Base-by-base conservation (phyloP, 768 basidiomycete genomes). In the Tubosaeta brunneosetosa region DNA sequence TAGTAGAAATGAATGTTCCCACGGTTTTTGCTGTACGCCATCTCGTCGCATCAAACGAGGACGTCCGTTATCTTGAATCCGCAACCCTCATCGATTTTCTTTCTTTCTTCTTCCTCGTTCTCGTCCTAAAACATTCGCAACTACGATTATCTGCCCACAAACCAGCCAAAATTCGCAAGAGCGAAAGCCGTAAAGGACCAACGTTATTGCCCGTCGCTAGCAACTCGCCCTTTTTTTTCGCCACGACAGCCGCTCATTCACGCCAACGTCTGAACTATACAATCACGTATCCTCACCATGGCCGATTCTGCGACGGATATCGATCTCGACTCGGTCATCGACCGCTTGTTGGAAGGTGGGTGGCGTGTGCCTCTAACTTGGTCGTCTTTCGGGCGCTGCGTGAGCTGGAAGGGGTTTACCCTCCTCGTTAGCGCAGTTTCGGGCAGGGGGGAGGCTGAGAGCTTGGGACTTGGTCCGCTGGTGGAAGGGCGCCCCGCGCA, bases 281-380 rank as follows among this genome's bases (percentile, higher is more conserved):
- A 56, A 47, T 33, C 55, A 53, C 59, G 53, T 44, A 58, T 25
- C 40, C 37, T 31, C 69, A 64, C 43, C 51, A 90, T 90, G 88
- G 84, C 88, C 66, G 88, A 91, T 65, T 76, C 84, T 61, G 75
- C 82, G 55, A 88, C 87, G 68, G 95, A 97, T 72, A 95, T 99
- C 74, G 95, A 99, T 82, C 83, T 98, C 57, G 95, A 99, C 80
- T 94, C 93, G 72, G 93, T 99, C 78, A 98, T 99, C 67, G 95
- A 97, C 85, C 83, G 94, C 56, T 80, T 98, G 58, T 79, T 97
- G 58, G 95, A 98, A 86, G 95, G 95, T 95, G 78, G 74, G 88
- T 69, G 67, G 69, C 65, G 60, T 61, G 55, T 52, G 58, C 57
- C 46, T 67, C 47, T 67, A 12, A 41, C 56, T 67, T 61, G 44